Base-by-base conservation (phyloP, 208 protist genomes). In the Acanthamoeba culbertsoni region DNA sequence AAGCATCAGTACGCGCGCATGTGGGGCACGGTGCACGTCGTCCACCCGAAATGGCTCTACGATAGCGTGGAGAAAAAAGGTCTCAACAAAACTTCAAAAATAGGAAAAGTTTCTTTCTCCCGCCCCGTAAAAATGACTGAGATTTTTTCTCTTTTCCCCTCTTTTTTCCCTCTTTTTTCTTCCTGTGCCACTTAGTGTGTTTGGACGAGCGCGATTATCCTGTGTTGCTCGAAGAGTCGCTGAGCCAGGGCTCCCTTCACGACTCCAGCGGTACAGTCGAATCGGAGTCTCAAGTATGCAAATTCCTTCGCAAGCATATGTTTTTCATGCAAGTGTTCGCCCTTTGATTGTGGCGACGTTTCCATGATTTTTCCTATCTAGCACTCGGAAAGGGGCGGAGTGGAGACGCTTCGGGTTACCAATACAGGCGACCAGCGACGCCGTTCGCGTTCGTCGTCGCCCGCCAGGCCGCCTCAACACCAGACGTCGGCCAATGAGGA, bases 31-130 rank as follows among this genome's bases (percentile, higher is more conserved):
- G 33, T 86, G 35, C 51, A 86, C 26, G 35, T 86, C 53, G 53
- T 86, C 10, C 53, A 53, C 77, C 53, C 77, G 53, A 20, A 37
- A 18, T 86, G 77, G 77, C 53, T 86, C 37, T 86, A 63, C 53
- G 77, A 86, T 16, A 86, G 77, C 53, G 77, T 86, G 40, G 48
- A 86, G 53, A 86, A 59, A 45, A 20, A 45, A 86, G 77, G 77
- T 71, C 10, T 40, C 33, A 43, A 1, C 18, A 55, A 55, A 55
- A 23, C 48, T 55, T 55, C 18, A 8, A 55, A 55, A 55, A 55
- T 55, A 55, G 18, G 18, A 55, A 55, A 55, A 55, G 18, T 23
- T 55, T 23, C 18, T 23, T 55, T 55, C 18, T n/a, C n/a, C n/a
- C n/a, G n/a, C n/a, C n/a, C n/a, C n/a, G n/a, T n/a, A n/a, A n/a